Evolutionary conservation across 352 stramenopile genomes (phyloP).

Genomic region (Phytophthora uliginosa): DNA sequence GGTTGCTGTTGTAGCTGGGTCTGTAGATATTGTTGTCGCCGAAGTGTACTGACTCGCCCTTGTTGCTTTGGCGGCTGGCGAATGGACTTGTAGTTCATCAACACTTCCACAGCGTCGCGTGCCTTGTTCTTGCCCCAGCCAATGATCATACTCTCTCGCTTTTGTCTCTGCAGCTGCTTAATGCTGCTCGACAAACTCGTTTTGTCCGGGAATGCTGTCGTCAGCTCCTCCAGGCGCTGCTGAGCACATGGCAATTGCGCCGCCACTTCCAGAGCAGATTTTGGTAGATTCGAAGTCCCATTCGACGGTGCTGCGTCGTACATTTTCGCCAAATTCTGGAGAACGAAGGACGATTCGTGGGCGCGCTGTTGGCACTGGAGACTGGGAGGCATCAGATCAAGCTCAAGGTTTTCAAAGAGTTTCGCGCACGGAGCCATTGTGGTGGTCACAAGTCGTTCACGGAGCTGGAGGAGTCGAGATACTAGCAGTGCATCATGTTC

Average conservation of each 20-base stretch:
- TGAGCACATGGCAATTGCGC: constrained; percentile 28
- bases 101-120: not conserved
- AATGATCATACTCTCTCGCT: constrained; percentile 48
- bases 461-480: constrained; percentile 29
- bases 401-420: constrained; percentile 30
- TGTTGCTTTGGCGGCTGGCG: constrained; percentile 12
- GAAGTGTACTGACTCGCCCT: constrained; percentile 10
- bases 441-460: constrained; percentile 33
- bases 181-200: constrained; percentile 45
- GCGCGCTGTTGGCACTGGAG: constrained; percentile 22
- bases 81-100: constrained; percentile 11
- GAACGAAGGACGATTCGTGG: constrained; percentile 7
- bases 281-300: not conserved
- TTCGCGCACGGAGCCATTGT: constrained; percentile 11
- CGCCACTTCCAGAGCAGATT: not conserved
- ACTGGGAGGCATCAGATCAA: constrained; percentile 22
- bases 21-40: constrained; percentile 22
- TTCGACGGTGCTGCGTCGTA: constrained; percentile 10
- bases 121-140: constrained; percentile 40
- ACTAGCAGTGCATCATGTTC: constrained; percentile 27
- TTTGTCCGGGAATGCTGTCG: constrained; percentile 39
- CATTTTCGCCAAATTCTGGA: constrained; percentile 23
- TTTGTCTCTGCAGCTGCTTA: constrained; percentile 53
- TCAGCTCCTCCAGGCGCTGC: constrained; percentile 29
- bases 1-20: constrained; percentile 40